phyloP scores from a whole-genome alignment of 352 stramenopile species.

The Pythium biforme region DNA sequence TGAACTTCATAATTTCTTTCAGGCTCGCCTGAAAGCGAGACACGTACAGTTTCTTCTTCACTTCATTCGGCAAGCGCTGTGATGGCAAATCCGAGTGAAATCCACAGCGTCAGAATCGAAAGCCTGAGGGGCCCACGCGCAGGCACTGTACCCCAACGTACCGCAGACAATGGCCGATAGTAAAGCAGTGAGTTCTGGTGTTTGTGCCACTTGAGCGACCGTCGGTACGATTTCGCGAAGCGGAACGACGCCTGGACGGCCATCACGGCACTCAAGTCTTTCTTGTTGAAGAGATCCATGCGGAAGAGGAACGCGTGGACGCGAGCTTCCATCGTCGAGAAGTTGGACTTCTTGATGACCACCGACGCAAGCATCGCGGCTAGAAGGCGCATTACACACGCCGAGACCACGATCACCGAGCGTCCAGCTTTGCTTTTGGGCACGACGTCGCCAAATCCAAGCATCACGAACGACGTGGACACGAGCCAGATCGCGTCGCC shows the following conservation, averaged over 20 bases:
- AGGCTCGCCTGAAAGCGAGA: slow-evolving; percentile 63
- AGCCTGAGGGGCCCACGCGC: background rate
- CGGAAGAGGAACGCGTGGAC: slow-evolving; percentile 66
- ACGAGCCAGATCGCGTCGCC: slow-evolving; percentile 47
- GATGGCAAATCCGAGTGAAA: background rate
- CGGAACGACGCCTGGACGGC: slow-evolving; percentile 66
- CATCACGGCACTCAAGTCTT: slow-evolving; percentile 62
- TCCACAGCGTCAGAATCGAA: background rate
- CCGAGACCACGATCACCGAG: slow-evolving; percentile 31
- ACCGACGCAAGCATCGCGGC: slow-evolving; percentile 53
- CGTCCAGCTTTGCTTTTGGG: slow-evolving; percentile 30
- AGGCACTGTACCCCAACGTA: slow-evolving; percentile 19
- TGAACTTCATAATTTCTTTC: slow-evolving; percentile 79
- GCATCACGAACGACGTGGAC: slow-evolving; percentile 44
- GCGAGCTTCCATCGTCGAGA: slow-evolving; percentile 60
- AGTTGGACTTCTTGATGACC: slow-evolving; percentile 62
- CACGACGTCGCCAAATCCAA: slow-evolving; percentile 48
- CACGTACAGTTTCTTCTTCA: slow-evolving; percentile 75
- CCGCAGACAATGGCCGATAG: slow-evolving; percentile 56
- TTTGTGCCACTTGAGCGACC: slow-evolving; percentile 69
- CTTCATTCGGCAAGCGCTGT: slow-evolving; percentile 64
- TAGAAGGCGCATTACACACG: slow-evolving; percentile 36
- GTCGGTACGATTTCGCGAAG: slow-evolving; percentile 62
- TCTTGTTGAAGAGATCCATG: slow-evolving; percentile 60
- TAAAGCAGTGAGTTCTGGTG: slow-evolving; percentile 45